These are phyloP conservation scores for Knufia petricola DNA, from an alignment of 2,329 filamentous ascomycete genomes.

Conservation along the genomic window DNA sequence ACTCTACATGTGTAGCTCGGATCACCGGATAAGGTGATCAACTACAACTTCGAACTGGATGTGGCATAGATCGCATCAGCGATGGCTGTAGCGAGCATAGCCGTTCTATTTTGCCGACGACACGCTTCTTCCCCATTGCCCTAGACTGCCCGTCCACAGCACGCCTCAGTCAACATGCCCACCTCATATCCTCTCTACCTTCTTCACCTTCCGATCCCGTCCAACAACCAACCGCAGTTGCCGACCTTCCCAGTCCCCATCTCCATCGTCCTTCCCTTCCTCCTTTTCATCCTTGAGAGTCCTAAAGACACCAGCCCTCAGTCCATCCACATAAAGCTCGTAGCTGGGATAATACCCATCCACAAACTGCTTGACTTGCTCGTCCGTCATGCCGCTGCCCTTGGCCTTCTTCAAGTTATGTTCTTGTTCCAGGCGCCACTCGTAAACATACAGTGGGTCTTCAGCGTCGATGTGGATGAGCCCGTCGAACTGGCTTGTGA, in stretches of 20 bases:
- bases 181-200: slow-evolving; percentile 43
- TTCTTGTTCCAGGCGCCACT: slow-evolving; percentile 77
- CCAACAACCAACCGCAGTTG: slow-evolving; percentile 56
- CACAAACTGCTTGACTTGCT: slow-evolving; percentile 68
- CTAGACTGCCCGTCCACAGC: too few relatives aligned
- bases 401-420: slow-evolving; percentile 54
- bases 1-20: too few relatives aligned
- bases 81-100: too few relatives aligned
- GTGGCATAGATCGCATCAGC: too few relatives aligned
- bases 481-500: slow-evolving; percentile 51
- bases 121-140: too few relatives aligned
- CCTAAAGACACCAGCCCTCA: slow-evolving; percentile 50
- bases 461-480: slow-evolving; percentile 64
- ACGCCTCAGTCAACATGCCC: too few relatives aligned
- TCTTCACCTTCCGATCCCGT: slow-evolving; percentile 49
- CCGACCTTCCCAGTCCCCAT: slow-evolving; percentile 34
- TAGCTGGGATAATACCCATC: slow-evolving; percentile 64
- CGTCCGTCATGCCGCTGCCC: slow-evolving; percentile 71
- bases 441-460: slow-evolving; percentile 66
- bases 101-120: too few relatives aligned
- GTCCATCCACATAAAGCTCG: slow-evolving; percentile 54
- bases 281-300: slow-evolving; percentile 16
- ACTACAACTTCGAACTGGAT: too few relatives aligned
- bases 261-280: slow-evolving; percentile 13
- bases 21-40: too few relatives aligned